Evolutionary conservation across 306 rosid genomes (phyloP).

Genomic region (Gynostemma pentaphyllum): DNA sequence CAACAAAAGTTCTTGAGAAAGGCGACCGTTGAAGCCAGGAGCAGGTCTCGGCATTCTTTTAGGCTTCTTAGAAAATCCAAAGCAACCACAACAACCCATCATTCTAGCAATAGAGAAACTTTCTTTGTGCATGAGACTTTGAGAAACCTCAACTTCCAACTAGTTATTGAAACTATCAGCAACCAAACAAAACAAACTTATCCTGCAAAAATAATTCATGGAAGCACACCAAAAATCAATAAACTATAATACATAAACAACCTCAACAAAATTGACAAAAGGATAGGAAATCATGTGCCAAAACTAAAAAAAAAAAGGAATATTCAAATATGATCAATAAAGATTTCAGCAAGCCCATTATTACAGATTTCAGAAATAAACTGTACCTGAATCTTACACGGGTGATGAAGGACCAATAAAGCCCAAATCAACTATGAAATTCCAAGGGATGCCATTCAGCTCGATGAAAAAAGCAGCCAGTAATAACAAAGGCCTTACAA

Average conservation of each 20-base stretch:
- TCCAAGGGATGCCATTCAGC: slow-evolving; percentile 95
- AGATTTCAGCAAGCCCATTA: neutral
- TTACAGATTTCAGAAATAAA: slow-evolving; percentile 5
- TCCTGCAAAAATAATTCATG: slow-evolving; percentile 21
- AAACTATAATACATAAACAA: slow-evolving; percentile 6
- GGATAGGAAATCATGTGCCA: neutral
- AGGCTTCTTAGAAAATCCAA: slow-evolving; percentile 48
- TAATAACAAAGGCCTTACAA: slow-evolving; percentile 32
- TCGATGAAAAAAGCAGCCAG: slow-evolving; percentile 50
- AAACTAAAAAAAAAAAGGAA: neutral
- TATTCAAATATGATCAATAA: neutral
- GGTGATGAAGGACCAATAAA: slow-evolving; percentile 42
- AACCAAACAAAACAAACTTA: slow-evolving; percentile 18
- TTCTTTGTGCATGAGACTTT: slow-evolving; percentile 39
- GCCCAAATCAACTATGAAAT: slow-evolving; percentile 52
- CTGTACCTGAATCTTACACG: slow-evolving; percentile 7
- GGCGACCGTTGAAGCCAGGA: slow-evolving; percentile 25
- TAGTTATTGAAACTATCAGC: slow-evolving; percentile 24
- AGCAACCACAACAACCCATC: slow-evolving; percentile 87
- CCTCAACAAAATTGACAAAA: neutral
- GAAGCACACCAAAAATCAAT: slow-evolving; percentile 9
- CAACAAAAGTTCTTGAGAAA: slow-evolving; percentile 46
- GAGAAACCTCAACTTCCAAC: slow-evolving; percentile 23
- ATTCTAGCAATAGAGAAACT: slow-evolving; percentile 28
- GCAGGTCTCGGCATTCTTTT: slow-evolving; percentile 20